phyloP scores from a whole-genome alignment of 2,329 filamentous ascomycete species.

The Zymoseptoria pseudotritici region DNA sequence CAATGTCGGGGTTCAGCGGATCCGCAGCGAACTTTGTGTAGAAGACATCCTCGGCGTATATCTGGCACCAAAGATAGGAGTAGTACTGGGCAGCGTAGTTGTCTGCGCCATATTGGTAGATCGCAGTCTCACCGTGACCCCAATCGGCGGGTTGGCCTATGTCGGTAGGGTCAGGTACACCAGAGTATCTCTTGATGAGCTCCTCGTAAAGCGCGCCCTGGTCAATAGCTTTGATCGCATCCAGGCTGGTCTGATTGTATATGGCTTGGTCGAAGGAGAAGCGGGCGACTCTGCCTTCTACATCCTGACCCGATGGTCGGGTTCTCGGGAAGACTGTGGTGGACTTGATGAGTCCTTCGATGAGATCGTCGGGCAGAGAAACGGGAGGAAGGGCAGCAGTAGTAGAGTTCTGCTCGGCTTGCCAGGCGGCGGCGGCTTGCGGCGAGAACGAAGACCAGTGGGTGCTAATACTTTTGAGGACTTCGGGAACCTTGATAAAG shows the following conservation, averaged over 20 bases:
- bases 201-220: neutral
- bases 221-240: neutral
- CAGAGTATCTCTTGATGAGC: neutral
- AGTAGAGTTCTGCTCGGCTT: neutral
- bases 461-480: conserved; percentile 9
- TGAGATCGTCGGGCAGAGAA: neutral
- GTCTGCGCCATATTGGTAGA: neutral
- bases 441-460: conserved; percentile 7
- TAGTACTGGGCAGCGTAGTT: neutral
- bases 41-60: neutral
- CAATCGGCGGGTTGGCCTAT: neutral
- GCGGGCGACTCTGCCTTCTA: neutral
- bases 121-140: neutral
- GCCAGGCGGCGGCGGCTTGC: conserved; percentile 2
- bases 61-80: neutral
- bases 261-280: neutral
- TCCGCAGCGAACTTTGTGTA: neutral
- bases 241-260: neutral
- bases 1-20: neutral
- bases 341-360: neutral
- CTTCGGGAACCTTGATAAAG: conserved; percentile 1
- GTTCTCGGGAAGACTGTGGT: neutral
- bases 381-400: neutral
- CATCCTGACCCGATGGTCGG: neutral
- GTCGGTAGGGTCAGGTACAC: neutral